Evolutionary conservation across 495 filamentous ascomycete species (phyloP).

Genomic region (Aspergillus diversus): DNA sequence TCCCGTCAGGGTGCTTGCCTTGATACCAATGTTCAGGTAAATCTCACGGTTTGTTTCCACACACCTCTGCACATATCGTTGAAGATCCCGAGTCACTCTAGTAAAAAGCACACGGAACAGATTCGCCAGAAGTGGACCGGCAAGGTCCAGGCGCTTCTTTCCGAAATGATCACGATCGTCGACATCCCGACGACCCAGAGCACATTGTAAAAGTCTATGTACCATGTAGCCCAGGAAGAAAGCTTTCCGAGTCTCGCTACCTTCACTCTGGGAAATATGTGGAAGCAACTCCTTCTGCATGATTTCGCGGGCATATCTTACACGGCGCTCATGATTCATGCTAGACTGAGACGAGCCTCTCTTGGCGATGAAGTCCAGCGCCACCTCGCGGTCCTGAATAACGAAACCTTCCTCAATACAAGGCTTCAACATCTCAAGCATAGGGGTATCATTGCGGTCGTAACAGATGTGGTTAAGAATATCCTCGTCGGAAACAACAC

Average conservation of each 20-base stretch:
- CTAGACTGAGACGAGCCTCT: slow-evolving; percentile 72
- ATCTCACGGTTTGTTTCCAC: slow-evolving; percentile 88
- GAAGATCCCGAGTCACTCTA: slow-evolving; percentile 85
- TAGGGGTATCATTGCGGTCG: slow-evolving; percentile 89
- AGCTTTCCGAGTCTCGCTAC: slow-evolving; percentile 95
- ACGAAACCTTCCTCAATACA: slow-evolving; percentile 96
- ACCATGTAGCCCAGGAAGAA: slow-evolving; percentile 99
- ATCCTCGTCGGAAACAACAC: slow-evolving; percentile 96
- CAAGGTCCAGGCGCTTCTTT: slow-evolving; percentile 96
- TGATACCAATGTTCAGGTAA: slow-evolving; percentile 85
- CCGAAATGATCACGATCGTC: slow-evolving; percentile 99
- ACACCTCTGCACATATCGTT: slow-evolving; percentile 85
- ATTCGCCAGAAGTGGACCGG: slow-evolving; percentile 89
- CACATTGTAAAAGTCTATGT: slow-evolving; percentile 88
- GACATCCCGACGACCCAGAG: slow-evolving; percentile 84
- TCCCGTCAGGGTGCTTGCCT: slow-evolving; percentile 86
- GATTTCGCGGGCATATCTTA: slow-evolving; percentile 87
- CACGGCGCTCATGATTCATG: slow-evolving; percentile 81
- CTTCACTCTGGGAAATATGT: slow-evolving; percentile 93
- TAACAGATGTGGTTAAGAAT: slow-evolving; percentile 98
- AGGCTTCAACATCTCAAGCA: slow-evolving; percentile 96
- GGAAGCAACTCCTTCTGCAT: slow-evolving; percentile 96
- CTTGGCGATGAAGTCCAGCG: slow-evolving; percentile 93
- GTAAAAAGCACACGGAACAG: slow-evolving; percentile 88
- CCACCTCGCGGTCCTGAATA: slow-evolving; percentile 95